Conservation (phyloP, 1,284 basidiomycete species). For the Pseudozyma tsukubaensis region DNA sequence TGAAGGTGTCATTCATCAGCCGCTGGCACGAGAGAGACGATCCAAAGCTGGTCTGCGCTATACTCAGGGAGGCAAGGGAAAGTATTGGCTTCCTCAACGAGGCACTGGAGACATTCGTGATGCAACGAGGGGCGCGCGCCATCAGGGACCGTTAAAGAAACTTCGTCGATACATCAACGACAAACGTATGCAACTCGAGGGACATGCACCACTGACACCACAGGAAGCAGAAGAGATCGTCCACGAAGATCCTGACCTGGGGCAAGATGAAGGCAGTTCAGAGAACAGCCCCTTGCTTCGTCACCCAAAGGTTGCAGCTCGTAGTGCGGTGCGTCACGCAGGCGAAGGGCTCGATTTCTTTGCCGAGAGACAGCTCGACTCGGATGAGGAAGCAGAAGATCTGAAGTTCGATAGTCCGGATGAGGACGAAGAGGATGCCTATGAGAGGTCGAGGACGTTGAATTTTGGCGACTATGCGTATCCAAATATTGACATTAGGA, state of each 20-base stretch:
- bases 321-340: conserved; percentile 32
- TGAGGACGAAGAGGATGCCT: conserved; percentile 77
- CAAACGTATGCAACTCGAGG: conserved; percentile 73
- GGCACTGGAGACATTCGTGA: conserved; percentile 40
- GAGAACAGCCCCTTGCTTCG: conserved; percentile 28
- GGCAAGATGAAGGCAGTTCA: conserved; percentile 66
- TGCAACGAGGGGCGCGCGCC: conserved; percentile 40
- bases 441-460: conserved; percentile 77
- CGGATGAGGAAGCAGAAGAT: conserved; percentile 71
- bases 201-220: conserved; percentile 80
- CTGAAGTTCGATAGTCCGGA: conserved; percentile 77
- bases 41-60: conserved; percentile 80
- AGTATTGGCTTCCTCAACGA: conserved; percentile 68
- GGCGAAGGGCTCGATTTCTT: conserved; percentile 50
- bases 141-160: conserved; percentile 70
- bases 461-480: conserved; percentile 93
- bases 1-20: conserved; percentile 84
- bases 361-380: conserved; percentile 52
- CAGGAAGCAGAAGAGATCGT: conserved; percentile 77
- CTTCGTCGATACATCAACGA: conserved; percentile 72
- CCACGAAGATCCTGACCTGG: conserved; percentile 72
- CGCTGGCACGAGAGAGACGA: conserved; percentile 50
- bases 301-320: conserved; percentile 32
- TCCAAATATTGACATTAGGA: conserved; percentile 85
- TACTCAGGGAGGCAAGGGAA: conserved; percentile 81